Percentiles rank a stretch among this genome's conserved stretches.
phyloP scores from a whole-genome alignment of 495 filamentous ascomycete genomes.

The Hypoxylon crocopeplum region DNA sequence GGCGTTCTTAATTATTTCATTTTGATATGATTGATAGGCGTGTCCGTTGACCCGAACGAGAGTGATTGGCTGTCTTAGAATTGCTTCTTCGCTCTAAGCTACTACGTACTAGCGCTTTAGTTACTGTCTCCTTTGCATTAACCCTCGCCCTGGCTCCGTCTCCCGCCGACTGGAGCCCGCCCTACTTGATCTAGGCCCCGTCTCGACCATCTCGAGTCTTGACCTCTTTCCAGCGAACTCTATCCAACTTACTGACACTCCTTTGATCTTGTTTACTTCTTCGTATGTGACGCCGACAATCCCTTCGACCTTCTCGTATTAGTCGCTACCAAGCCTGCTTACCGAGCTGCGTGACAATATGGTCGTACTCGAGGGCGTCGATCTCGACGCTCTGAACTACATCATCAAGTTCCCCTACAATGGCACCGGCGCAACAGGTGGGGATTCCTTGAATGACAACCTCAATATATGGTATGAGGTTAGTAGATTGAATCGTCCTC shows the following conservation, averaged over 20 bases:
- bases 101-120: conserved; percentile 9
- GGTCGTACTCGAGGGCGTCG: conserved; percentile 44
- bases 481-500: conserved; percentile 32
- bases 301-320: conserved; percentile 6
- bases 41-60: conserved; percentile 17
- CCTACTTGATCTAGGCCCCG: conserved; percentile 31
- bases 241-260: conserved; percentile 35
- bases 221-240: conserved; percentile 2
- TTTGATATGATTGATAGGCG: conserved; percentile 35
- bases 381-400: conserved; percentile 55
- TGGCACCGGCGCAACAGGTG: conserved; percentile 69
- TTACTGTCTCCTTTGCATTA: conserved; percentile 13
- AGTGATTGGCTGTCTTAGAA: conserved; percentile 28
- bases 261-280: conserved; percentile 23
- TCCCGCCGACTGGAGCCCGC: conserved; percentile 6
- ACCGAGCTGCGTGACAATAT: conserved; percentile 36
- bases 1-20: conserved; percentile 8
- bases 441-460: conserved; percentile 74
- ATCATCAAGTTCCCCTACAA: conserved; percentile 65
- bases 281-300: conserved; percentile 11
- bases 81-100: conserved; percentile 27
- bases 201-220: conserved; percentile 7
- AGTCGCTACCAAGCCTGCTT: conserved; percentile 9
- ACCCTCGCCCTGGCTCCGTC: conserved; percentile 7
- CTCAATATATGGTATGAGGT: conserved; percentile 87